These are phyloP conservation scores for Ophiostoma sp. DNA, from an alignment of 2,329 filamentous ascomycete genomes.

Conservation along the genomic window DNA sequence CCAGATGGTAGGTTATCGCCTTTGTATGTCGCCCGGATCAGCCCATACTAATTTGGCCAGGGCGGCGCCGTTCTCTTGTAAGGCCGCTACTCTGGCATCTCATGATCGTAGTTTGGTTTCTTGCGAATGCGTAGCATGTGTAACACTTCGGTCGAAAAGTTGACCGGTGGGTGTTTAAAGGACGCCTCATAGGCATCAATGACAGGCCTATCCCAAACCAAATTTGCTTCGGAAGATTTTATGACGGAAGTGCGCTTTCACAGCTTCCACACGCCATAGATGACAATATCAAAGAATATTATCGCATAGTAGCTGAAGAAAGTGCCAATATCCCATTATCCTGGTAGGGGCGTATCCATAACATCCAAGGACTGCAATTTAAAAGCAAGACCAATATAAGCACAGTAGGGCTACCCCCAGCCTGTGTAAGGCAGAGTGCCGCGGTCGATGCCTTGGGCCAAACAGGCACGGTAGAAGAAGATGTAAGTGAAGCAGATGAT, in stretches of 20 bases:
- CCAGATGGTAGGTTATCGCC: not conserved
- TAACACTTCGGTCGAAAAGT: not conserved
- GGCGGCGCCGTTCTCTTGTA: constrained; percentile 2
- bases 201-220: constrained; percentile 28
- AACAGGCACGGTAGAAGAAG: constrained; percentile 36
- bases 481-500: constrained; percentile 38
- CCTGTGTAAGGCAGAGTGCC: constrained; percentile 37
- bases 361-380: constrained; percentile 26
- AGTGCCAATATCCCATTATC: constrained; percentile 41
- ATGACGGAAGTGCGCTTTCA: constrained; percentile 50
- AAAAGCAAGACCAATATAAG: constrained; percentile 32
- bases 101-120: not conserved
- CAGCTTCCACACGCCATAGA: constrained; percentile 59
- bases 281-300: constrained; percentile 47
- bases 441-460: constrained; percentile 35
- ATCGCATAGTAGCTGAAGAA: constrained; percentile 54
- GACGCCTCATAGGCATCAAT: constrained; percentile 37
- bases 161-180: not conserved
- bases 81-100: not conserved
- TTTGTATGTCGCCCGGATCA: too few relatives aligned
- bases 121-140: not conserved
- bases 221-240: constrained; percentile 25
- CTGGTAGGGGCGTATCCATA: constrained; percentile 48
- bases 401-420: constrained; percentile 37
- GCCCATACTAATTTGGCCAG: not conserved